These are phyloP conservation scores for Flaveria floridana DNA, from an alignment of 140 eudicot species.

Conservation along the genomic window DNA sequence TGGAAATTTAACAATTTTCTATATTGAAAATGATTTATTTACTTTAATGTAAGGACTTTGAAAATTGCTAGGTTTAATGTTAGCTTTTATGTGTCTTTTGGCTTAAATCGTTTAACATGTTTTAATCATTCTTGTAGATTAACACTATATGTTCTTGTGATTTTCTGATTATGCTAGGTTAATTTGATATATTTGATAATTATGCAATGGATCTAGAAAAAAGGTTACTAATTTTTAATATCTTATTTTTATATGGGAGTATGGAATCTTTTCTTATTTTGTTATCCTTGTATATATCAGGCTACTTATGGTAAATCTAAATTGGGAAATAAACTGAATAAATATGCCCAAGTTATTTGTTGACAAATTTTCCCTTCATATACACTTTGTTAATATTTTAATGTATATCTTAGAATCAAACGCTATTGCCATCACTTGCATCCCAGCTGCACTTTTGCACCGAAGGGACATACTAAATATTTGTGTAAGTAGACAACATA, in stretches of 20 bases:
- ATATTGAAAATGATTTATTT: not conserved
- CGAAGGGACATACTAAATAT: not conserved
- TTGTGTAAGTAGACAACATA: not conserved
- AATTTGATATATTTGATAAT: not conserved
- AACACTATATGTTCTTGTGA: not conserved
- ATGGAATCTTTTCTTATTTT: not conserved
- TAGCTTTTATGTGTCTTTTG: not conserved
- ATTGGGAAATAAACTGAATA: not conserved
- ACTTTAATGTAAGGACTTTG: not conserved
- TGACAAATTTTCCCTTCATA: not conserved
- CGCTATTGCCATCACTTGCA: slow-evolving; percentile 4
- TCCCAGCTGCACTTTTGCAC: slow-evolving; percentile 6
- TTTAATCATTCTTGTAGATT: not conserved
- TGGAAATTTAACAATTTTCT: not conserved
- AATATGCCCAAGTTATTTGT: slow-evolving; percentile 17
- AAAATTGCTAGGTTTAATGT: not conserved
- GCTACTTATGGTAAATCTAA: slow-evolving; percentile 1
- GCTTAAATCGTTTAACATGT: not conserved
- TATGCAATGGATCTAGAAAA: not conserved
- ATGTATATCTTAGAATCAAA: slow-evolving; percentile 1
- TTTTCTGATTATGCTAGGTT: slow-evolving; percentile 16
- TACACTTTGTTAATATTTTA: slow-evolving; percentile 2
- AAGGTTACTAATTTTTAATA: not conserved
- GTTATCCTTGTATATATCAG: not conserved
- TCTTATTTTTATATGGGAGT: not conserved